Evolutionary conservation across 225 moss, liverwort and hornwort species (phyloP).

Genomic region (Pseudoscleropodium purum): DNA sequence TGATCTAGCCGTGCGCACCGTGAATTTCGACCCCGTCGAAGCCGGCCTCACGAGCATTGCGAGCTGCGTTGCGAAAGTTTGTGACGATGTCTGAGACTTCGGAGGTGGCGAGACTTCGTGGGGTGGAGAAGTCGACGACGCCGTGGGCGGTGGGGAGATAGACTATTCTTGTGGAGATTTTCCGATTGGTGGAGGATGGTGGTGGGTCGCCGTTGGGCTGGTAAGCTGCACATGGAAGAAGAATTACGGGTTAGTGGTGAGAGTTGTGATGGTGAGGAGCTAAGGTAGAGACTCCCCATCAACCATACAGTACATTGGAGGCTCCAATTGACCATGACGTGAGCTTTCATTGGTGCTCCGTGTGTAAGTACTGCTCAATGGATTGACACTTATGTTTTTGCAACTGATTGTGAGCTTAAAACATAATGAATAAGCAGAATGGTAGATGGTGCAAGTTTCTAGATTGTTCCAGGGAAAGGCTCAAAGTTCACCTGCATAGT

Average conservation of each 20-base stretch:
- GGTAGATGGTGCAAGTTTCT: neutral
- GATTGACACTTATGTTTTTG: neutral
- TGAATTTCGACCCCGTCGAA: slow-evolving; percentile 38
- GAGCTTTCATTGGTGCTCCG: too few relatives aligned
- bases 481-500: neutral
- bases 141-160: neutral
- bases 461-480: neutral
- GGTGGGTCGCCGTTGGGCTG: slow-evolving; percentile 13
- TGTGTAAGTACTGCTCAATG: too few relatives aligned
- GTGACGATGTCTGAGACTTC: slow-evolving; percentile 18
- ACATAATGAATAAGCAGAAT: neutral
- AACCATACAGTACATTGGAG: neutral
- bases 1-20: slow-evolving; percentile 20
- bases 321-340: neutral
- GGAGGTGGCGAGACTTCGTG: slow-evolving; percentile 7
- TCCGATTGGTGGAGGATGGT: neutral
- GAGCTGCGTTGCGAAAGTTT: slow-evolving; percentile 13
- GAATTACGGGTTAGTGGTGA: neutral
- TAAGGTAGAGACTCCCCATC: neutral
- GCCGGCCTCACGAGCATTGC: slow-evolving; percentile 37
- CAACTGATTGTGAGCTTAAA: neutral
- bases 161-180: neutral
- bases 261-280: neutral
- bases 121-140: neutral
- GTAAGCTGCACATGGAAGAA: neutral